Base-by-base conservation (phyloP, 2,329 filamentous ascomycete species). In the Aspergillus novoparasiticus region DNA sequence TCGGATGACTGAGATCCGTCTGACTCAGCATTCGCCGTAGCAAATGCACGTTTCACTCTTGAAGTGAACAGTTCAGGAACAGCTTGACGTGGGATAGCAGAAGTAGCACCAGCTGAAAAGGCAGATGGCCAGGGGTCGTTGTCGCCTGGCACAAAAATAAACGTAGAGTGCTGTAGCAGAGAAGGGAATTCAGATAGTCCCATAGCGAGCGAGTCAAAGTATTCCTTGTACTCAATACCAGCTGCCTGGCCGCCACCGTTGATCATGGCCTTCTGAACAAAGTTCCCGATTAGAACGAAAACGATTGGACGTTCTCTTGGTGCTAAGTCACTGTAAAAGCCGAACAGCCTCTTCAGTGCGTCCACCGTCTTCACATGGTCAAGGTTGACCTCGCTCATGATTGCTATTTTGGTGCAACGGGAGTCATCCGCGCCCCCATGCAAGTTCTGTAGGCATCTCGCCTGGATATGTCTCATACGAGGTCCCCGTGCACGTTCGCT, bases 61-160 rank as follows among this genome's bases (percentile, higher is more conserved):
- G 89, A 94, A 0, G 94, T 98, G 79, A 99, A 99, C 69, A 97
- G 82, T 8, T 94, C 91, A 1, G 95, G 95, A 2, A 99, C 86
- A 0, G 85, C 80, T 67, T 69, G 81, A 71, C 69, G 82, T 53
- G 73, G 83, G 64, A 81, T 80, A 71, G 73, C 80, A 72, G 78
- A 83, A 6, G 80, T 75, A 55, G 80, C 80, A 28, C 81, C 82
- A 45, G 77, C 75, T 36, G 81, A 80, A 75, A 96, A 97, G 2
- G 93, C 86, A 0, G 93, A 96, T 6, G 90, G 87, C 95, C 95
- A 99, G n/a, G 92, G 94, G 76, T 99, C 95, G 75, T 97, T 96
- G 79, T 98, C 94, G 34, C 95, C 95, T 0, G 95, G 95, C 0
- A 98, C 91, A 73, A 99, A 97, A 36, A 97, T 83, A 75, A 98